Conservation (phyloP, 208 protist genomes). For the Borovskyia barvae region DNA sequence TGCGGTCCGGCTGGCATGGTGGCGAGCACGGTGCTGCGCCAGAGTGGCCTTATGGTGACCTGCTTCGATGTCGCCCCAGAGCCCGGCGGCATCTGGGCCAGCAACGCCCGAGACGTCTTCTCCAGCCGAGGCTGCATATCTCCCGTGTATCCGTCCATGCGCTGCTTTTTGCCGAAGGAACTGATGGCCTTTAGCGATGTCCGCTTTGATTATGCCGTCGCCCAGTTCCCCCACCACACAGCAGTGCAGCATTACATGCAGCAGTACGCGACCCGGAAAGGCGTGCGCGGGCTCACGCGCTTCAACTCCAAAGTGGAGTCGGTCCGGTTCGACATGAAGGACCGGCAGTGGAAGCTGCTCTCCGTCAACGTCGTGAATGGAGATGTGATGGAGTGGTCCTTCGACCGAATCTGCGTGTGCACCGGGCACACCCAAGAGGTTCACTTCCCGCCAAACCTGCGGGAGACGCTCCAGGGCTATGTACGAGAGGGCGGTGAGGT, state of each 20-base stretch:
- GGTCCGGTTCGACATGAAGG: conserved; percentile 42
- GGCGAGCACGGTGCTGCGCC: conserved; percentile 59
- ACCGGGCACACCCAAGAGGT: conserved; percentile 83
- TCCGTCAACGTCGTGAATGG: conserved; percentile 86
- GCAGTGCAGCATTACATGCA: conserved; percentile 78
- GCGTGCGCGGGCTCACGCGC: conserved; percentile 63
- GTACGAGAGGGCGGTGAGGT: conserved; percentile 60
- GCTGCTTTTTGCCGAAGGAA: conserved; percentile 84
- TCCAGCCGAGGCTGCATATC: conserved; percentile 66
- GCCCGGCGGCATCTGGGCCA: conserved; percentile 79
- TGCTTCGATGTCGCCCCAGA: conserved; percentile 74
- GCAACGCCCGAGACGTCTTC: conserved; percentile 65
- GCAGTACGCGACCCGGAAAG: conserved; percentile 64
- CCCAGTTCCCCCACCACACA: conserved; percentile 87
- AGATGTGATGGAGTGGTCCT: conserved; percentile 88
- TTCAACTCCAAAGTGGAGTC: conserved; percentile 91
- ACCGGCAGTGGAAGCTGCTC: conserved; percentile 70
- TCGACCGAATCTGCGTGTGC: conserved; percentile 84
- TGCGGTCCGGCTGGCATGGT: conserved; percentile 86
- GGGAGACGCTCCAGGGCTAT: conserved; percentile 46
- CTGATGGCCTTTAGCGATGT: conserved; percentile 82
- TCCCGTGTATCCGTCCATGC: conserved; percentile 80
- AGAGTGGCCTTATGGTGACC: conserved; percentile 80
- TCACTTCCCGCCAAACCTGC: conserved; percentile 55
- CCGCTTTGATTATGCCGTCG: conserved; percentile 77